Evolutionary conservation across 2,329 filamentous ascomycete species (phyloP).

Genomic region (Fusarium sp.): DNA sequence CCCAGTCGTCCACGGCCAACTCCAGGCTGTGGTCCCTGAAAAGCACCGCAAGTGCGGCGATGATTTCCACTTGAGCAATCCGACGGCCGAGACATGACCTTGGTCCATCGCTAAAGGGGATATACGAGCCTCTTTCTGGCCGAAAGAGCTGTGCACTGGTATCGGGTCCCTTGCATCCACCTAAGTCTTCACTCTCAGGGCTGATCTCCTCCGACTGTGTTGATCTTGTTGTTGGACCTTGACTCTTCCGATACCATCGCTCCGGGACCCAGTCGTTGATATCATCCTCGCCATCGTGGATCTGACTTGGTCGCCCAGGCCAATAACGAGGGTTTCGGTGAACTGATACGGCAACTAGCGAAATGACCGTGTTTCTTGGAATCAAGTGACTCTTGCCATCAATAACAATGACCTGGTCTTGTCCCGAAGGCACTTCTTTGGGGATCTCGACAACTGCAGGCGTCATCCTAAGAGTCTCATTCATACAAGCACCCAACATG

Average conservation of each 20-base stretch:
- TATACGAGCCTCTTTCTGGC: conserved; percentile 65
- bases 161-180: conserved; percentile 69
- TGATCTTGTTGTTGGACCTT: conserved; percentile 37
- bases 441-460: conserved; percentile 79
- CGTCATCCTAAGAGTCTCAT: conserved; percentile 79
- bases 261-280: conserved; percentile 77
- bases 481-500: conserved; percentile 79
- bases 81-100: conserved; percentile 68
- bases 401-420: conserved; percentile 68
- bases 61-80: conserved; percentile 69
- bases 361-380: conserved; percentile 66
- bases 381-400: conserved; percentile 68
- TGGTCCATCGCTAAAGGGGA: conserved; percentile 69
- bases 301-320: conserved; percentile 65
- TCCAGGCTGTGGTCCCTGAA: conserved; percentile 74
- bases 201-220: conserved; percentile 15
- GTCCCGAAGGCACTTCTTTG: conserved; percentile 65
- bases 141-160: conserved; percentile 71
- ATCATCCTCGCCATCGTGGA: conserved; percentile 61
- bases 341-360: conserved; percentile 64
- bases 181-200: conserved; percentile 63
- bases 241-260: conserved; percentile 70
- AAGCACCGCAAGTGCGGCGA: conserved; percentile 64
- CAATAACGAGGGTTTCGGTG: conserved; percentile 80
- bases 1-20: conserved; percentile 73